Conservation (phyloP, 495 filamentous ascomycete species). For the Penicillium waksmanii region DNA sequence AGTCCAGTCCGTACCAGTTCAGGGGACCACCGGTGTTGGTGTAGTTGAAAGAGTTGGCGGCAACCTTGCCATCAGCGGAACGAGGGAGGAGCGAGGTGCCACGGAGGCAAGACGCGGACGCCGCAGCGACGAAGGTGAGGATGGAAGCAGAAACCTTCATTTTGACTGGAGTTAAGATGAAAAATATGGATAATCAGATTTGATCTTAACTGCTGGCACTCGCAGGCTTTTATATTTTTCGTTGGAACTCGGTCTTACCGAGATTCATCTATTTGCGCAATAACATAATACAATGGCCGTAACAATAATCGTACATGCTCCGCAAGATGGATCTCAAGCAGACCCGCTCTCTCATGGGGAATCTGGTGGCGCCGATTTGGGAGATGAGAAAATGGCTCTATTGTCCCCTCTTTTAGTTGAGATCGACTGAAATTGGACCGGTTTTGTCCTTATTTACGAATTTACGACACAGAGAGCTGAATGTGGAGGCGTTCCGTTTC, state of each 20-base stretch:
- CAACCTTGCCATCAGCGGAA: constrained; percentile 19
- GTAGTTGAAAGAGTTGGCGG: constrained; percentile 41
- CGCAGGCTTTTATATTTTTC: not conserved
- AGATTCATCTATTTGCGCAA: not conserved
- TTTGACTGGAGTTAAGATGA: constrained; percentile 2
- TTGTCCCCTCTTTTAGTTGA: not conserved
- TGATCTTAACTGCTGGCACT: not conserved
- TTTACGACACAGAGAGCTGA: not conserved
- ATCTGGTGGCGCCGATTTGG: not conserved
- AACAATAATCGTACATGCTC: not conserved
- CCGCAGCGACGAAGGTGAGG: constrained; percentile 16
- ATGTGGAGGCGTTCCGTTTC: not conserved
- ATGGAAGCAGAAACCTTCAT: constrained; percentile 21
- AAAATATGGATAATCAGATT: not conserved
- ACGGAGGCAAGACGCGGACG: constrained; percentile 19
- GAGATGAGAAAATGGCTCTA: not conserved
- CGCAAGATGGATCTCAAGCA: not conserved
- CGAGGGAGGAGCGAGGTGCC: constrained; percentile 23
- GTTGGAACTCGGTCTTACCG: not conserved
- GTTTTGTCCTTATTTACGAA: not conserved
- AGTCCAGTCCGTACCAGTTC: constrained; percentile 58
- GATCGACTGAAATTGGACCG: not conserved
- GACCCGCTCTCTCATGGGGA: not conserved
- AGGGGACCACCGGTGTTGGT: constrained; percentile 56
- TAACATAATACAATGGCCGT: not conserved